Conservation (phyloP, 2,329 filamentous ascomycete species). For the Juglanconis sp. region DNA sequence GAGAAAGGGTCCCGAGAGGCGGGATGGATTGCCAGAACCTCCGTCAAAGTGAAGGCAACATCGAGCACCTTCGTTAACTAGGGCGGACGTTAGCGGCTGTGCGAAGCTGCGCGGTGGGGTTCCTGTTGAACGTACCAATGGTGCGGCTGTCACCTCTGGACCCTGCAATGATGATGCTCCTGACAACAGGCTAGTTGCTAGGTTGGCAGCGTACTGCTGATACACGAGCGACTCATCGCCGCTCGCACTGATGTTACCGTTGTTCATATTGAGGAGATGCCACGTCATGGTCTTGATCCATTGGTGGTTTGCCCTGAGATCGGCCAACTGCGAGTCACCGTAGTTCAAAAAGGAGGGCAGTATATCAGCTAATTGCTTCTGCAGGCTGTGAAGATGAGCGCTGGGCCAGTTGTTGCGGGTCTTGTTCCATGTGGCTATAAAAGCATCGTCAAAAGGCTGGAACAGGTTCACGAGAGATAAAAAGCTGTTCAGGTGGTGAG, state of each 20-base stretch:
- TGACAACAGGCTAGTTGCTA: slow-evolving; percentile 60
- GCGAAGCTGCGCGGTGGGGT: background rate
- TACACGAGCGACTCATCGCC: slow-evolving; percentile 52
- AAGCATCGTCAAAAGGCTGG: slow-evolving; percentile 62
- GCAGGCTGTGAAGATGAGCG: slow-evolving; percentile 54
- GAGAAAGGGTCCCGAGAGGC: slow-evolving; percentile 60
- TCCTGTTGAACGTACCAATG: slow-evolving; percentile 55
- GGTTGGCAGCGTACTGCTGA: slow-evolving; percentile 61
- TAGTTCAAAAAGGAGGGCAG: slow-evolving; percentile 50
- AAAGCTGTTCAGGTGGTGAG: slow-evolving; percentile 53
- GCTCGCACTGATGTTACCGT: slow-evolving; percentile 47
- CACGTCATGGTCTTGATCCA: slow-evolving; percentile 64
- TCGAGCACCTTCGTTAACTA: slow-evolving; percentile 79
- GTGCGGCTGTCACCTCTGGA: slow-evolving; percentile 72
- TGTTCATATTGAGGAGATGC: slow-evolving; percentile 58
- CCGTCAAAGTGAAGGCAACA: slow-evolving; percentile 68
- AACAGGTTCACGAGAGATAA: slow-evolving; percentile 61
- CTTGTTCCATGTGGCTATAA: slow-evolving; percentile 66
- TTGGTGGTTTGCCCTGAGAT: slow-evolving; percentile 57
- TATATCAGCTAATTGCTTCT: slow-evolving; percentile 60
- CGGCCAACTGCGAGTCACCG: slow-evolving; percentile 50
- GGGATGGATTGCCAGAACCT: slow-evolving; percentile 67
- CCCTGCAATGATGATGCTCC: slow-evolving; percentile 71
- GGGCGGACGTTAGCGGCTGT: slow-evolving; percentile 1
- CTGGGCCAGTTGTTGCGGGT: slow-evolving; percentile 55